These are phyloP conservation scores for Brettanomyces naardenensis DNA, from an alignment of 805 yeast species.

Conservation along the genomic window DNA sequence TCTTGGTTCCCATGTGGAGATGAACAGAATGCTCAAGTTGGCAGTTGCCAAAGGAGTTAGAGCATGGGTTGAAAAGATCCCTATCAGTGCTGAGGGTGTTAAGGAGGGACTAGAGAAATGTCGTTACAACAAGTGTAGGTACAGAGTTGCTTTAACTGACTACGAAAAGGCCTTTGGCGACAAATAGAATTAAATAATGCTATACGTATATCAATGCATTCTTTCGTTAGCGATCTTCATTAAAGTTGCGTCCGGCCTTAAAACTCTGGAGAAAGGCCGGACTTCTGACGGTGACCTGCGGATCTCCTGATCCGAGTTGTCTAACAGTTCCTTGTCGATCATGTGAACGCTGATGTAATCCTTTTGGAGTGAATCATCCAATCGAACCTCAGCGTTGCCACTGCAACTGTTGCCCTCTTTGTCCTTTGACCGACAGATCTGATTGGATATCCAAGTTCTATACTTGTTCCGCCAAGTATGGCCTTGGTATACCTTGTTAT, in stretches of 20 bases:
- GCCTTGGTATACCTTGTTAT: conserved; percentile 12
- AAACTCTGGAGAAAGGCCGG: neutral
- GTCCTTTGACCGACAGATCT: conserved; percentile 15
- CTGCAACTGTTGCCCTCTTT: conserved; percentile 19
- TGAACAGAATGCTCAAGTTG: conserved; percentile 55
- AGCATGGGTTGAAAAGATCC: conserved; percentile 58
- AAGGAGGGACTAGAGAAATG: conserved; percentile 48
- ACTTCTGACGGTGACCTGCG: neutral
- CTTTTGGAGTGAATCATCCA: conserved; percentile 21
- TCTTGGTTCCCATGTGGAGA: conserved; percentile 57
- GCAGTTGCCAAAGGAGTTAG: conserved; percentile 51
- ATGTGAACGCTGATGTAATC: conserved; percentile 22
- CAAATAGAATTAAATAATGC: neutral
- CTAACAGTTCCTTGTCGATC: conserved; percentile 19
- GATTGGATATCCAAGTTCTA: conserved; percentile 19
- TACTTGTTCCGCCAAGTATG: conserved; percentile 18
- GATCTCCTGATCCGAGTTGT: conserved; percentile 2
- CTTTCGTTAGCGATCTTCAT: conserved; percentile 1
- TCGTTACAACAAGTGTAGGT: conserved; percentile 48
- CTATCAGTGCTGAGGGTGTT: conserved; percentile 44
- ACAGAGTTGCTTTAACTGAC: conserved; percentile 55
- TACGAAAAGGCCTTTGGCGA: conserved; percentile 37
- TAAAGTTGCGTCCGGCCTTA: conserved; percentile 2
- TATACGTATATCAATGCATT: neutral
- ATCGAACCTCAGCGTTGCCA: conserved; percentile 8